A percentile compares a stretch with the other conserved stretches of the same genome.
phyloP scores from a whole-genome alignment of 2,329 filamentous ascomycete genomes.

The Colletotrichum sp. region DNA sequence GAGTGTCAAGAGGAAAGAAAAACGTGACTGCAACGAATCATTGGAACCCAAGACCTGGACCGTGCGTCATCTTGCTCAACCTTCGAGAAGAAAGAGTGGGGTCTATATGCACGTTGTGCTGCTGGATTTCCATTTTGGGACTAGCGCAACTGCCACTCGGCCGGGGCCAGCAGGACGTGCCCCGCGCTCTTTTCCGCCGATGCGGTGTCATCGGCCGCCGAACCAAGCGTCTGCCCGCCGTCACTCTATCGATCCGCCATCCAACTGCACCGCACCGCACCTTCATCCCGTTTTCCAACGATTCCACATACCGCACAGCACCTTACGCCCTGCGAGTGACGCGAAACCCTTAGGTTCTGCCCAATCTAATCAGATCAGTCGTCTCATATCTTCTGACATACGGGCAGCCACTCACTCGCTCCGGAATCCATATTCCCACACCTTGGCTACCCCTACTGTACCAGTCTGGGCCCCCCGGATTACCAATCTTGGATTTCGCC shows the following conservation, averaged over 20 bases:
- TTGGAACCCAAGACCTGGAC: not conserved
- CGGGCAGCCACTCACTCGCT: not conserved
- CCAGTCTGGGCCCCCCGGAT: not conserved
- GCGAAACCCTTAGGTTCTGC: not conserved
- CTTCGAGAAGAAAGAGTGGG: not conserved
- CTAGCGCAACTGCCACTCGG: conserved; percentile 24
- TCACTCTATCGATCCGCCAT: not conserved
- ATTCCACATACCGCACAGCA: not conserved
- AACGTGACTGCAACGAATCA: not conserved
- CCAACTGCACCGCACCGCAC: not conserved
- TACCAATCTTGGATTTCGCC: not conserved
- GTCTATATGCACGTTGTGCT: conserved; percentile 20
- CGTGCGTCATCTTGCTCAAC: not conserved
- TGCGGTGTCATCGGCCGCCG: conserved; percentile 1
- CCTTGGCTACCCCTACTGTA: not conserved
- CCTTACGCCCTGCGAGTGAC: not conserved
- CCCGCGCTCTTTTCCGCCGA: not conserved
- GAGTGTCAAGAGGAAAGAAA: not conserved
- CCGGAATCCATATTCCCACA: not conserved
- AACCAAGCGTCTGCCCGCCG: not conserved
- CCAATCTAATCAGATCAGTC: not conserved
- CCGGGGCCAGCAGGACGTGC: not conserved
- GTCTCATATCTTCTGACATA: not conserved
- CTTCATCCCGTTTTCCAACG: not conserved
- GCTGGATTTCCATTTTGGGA: conserved; percentile 33